Evolutionary conservation across 2,329 filamentous ascomycete genomes (phyloP), one percentile per base, ranked within the genome.

Genomic region (Volutella citrinella): DNA sequence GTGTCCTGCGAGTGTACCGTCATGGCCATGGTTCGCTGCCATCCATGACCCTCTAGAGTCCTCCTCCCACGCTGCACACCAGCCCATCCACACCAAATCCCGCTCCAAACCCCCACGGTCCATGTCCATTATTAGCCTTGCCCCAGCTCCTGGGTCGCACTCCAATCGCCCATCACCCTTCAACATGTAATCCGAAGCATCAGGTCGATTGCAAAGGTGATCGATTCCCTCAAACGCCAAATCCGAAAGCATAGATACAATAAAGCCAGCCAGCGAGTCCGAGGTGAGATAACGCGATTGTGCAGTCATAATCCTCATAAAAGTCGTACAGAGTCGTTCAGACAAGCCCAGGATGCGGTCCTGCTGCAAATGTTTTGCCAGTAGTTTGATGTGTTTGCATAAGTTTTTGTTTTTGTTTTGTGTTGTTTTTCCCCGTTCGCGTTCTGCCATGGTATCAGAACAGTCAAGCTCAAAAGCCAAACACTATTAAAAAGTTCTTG

Each of bases 301-400:
- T 32, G 46, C 43, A 45, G 33, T 54, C 51, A 36, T 54, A 33
- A 38, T 49, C 40, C 40, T 54, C 51, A 38, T 54, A 51, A 54
- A 41, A 45, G 48, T 54, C 51, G 41, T 54, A 38, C 49, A 52
- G 47, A 42, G 45, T 54, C 51, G 43, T 54, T 39, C 51, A 27
- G 17, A 33, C 20, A 22, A 12, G 20, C 12, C 20, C 20, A 22
- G 20, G 8, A 12, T 22, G 20, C 12, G n/a, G n/a, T n/a, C n/a
- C n/a, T n/a, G n/a, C n/a, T n/a, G n/a, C n/a, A n/a, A n/a, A n/a
- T n/a, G n/a, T n/a, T n/a, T n/a, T n/a, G n/a, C n/a, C n/a, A n/a
- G n/a, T n/a, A n/a, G n/a, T n/a, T n/a, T n/a, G n/a, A n/a, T n/a
- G n/a, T n/a, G n/a, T n/a, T n/a, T n/a, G n/a, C n/a, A n/a, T n/a